Evolutionary conservation across 352 stramenopile species (phyloP), one percentile per base, ranked within the genome.

Genomic region (Detonula confervacea): DNA sequence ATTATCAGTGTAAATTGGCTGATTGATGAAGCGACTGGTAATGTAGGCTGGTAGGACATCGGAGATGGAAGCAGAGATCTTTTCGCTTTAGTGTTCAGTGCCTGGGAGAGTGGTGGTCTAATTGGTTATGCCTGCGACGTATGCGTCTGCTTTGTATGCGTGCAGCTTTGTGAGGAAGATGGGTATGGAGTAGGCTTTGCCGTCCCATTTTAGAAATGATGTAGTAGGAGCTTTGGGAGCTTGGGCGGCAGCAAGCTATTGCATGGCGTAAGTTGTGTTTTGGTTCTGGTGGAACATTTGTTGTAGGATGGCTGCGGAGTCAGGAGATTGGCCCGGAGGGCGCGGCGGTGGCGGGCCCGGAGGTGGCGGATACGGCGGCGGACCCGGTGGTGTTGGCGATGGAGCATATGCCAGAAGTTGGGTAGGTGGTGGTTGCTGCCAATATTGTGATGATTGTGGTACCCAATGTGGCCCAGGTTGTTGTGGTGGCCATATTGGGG

Each of bases 191-290:
- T 27, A 30, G 14, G 12, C 12, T 1, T 52, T 67, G 11, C 35
- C 59, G 24, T 51, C n/a, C 16, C 37, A 67, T 29, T 52, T 67
- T 6, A 35, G 35, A 24, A 67, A 67, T 20, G 1, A 1, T 22
- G 35, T 30, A n/a, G 30, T 33, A n/a, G 59, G 30, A 16, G 8
- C 7, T 11, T 27, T 46, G 0, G 39, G 33, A 39, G 16, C 24
- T 12, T 42, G 18, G 55, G 11, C 6, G 18, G 18, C 6, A 14
- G 14, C 55, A 24, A 55, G 46, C 8, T 29, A 8, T 37, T 8
- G 3, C 30, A 37, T 37, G 30, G 30, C 8, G 30, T n/a, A n/a
- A n/a, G n/a, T n/a, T 8, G 30, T 37, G 8, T 37, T 37, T 3
- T 37, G 30, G 30, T 37, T 37, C 30, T 8, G 30, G 3, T 37